phyloP scores from a whole-genome alignment of 2,329 filamentous ascomycete species.

The Orbilia brochopaga region DNA sequence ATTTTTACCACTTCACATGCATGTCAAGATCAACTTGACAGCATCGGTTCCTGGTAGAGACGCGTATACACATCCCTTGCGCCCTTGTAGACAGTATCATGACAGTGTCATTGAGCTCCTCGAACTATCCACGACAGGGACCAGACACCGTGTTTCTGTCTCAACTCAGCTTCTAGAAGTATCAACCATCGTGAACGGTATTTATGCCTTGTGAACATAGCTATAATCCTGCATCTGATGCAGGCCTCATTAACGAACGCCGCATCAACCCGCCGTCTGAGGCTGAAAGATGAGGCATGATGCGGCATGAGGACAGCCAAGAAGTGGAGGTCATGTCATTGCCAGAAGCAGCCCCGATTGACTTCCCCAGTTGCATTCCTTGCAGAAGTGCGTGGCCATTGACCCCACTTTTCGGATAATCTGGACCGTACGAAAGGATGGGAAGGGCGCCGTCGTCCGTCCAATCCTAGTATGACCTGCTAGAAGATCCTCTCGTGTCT shows the following conservation, averaged over 20 bases:
- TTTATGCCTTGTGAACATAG: no score
- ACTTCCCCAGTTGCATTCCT: constrained; percentile 1
- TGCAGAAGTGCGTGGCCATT: constrained; percentile 20
- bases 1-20: no score
- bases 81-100: no score
- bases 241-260: not conserved
- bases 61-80: no score
- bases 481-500: not conserved
- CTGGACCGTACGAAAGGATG: constrained; percentile 11
- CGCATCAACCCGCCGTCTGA: not conserved
- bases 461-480: not conserved
- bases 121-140: no score
- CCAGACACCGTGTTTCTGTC: no score
- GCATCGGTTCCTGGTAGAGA: no score
- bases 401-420: constrained; percentile 51
- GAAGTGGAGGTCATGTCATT: not conserved
- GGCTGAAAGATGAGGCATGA: not conserved
- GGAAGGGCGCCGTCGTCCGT: not conserved
- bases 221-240: not conserved
- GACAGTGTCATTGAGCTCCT: no score
- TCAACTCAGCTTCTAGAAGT: no score
- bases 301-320: not conserved
- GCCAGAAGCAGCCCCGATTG: not conserved
- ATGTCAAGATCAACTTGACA: no score
- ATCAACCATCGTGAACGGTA: no score